Conservation (phyloP, 2,329 filamentous ascomycete genomes). For the Colletotrichum sp. region DNA sequence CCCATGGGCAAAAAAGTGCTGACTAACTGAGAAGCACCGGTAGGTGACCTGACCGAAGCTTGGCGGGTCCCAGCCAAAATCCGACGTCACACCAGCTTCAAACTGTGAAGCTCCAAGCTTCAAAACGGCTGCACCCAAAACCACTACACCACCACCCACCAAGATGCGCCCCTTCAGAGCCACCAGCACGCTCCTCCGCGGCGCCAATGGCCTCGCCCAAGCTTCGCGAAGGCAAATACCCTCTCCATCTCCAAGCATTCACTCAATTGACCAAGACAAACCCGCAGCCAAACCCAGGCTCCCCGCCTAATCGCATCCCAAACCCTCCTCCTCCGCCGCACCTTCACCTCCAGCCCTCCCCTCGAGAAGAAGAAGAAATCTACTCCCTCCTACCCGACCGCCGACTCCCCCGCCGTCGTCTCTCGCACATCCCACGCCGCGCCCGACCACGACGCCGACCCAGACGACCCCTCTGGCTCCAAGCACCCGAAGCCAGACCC, state of each 20-base stretch:
- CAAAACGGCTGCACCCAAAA: not conserved
- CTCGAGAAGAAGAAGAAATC: slow-evolving; percentile 44
- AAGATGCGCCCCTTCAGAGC: not conserved
- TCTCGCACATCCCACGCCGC: slow-evolving; percentile 22
- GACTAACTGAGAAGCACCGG: not conserved
- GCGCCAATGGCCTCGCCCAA: slow-evolving; percentile 13
- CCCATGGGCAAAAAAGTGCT: not conserved
- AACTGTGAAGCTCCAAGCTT: not conserved
- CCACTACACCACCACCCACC: not conserved
- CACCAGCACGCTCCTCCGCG: not conserved
- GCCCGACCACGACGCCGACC: slow-evolving; percentile 24
- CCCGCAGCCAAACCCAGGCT: not conserved
- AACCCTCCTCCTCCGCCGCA: slow-evolving; percentile 20
- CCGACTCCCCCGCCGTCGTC: slow-evolving; percentile 18
- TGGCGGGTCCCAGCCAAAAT: not conserved
- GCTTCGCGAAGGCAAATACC: not conserved
- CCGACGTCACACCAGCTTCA: not conserved
- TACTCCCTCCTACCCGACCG: slow-evolving; percentile 22
- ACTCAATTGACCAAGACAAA: not conserved
- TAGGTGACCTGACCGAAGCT: not conserved
- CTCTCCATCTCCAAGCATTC: too few relatives aligned
- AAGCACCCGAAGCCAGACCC: slow-evolving; percentile 37
- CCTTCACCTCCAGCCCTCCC: slow-evolving; percentile 32
- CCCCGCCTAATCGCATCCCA: slow-evolving; percentile 4
- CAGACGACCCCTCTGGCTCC: slow-evolving; percentile 19